Conservation (phyloP, 1,284 basidiomycete species). For the Boletus semigastroideus region DNA sequence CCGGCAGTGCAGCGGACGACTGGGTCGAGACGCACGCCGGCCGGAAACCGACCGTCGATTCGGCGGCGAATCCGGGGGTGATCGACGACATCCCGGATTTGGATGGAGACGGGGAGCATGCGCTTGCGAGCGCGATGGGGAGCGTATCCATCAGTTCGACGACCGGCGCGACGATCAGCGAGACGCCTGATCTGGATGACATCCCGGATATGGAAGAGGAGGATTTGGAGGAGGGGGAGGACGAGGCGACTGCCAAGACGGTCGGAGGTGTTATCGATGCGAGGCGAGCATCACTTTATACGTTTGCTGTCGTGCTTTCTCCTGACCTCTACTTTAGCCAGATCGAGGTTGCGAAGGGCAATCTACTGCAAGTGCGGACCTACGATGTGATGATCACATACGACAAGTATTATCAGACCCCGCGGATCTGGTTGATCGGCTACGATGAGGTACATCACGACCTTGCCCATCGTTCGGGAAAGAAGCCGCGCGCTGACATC, state of each 20-base stretch:
- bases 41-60: constrained; percentile 52
- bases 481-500: constrained; percentile 4
- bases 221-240: constrained; percentile 74
- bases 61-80: constrained; percentile 52
- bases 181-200: constrained; percentile 84
- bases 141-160: constrained; percentile 43
- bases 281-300: constrained; percentile 34
- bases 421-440: constrained; percentile 91
- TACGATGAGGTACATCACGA: constrained; percentile 79
- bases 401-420: constrained; percentile 98
- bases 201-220: constrained; percentile 93
- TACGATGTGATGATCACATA: constrained; percentile 99
- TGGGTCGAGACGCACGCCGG: constrained; percentile 89
- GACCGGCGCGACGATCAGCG: constrained; percentile 41
- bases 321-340: constrained; percentile 38
- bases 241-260: constrained; percentile 73
- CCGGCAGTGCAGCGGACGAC: constrained; percentile 67
- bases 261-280: constrained; percentile 39
- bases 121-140: constrained; percentile 42
- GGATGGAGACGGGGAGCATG: constrained; percentile 56
- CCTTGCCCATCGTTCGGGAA: constrained; percentile 1
- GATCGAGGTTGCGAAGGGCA: constrained; percentile 68
- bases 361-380: constrained; percentile 92
- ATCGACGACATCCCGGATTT: constrained; percentile 86
- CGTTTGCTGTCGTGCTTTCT: background rate